Evolutionary conservation across 208 protist species (phyloP), one percentile per base, ranked within the genome.

Genomic region (Crithidia expoeki): DNA sequence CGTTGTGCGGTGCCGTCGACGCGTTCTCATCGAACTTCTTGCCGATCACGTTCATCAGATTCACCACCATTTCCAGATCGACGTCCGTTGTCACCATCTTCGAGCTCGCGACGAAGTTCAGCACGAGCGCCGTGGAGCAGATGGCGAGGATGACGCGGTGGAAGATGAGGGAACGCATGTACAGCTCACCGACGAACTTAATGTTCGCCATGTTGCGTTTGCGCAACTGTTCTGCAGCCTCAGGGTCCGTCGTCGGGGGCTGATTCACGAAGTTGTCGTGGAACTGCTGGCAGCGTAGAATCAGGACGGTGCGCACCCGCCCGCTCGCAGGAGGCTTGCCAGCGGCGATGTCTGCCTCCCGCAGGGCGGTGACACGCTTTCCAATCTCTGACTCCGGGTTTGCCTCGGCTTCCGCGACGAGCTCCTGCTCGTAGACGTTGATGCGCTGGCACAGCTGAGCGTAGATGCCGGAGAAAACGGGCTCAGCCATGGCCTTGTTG

Each of bases 151-250:
- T 87, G 68, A 95, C 85, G 34, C 76, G 81, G 47, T 86, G 82
- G 46, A 77, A 81, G 40, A 95, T 86, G 17, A 94, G 74, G 34
- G 63, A 74, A 40, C 84, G 80, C 58, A 92, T 80, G 79, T 93
- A 96, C 25, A 96, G 88, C 76, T 95, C 89, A 38, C 89, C 92
- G 34, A 94, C 85, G 70, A 96, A 96, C 66, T 94, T 94, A 73
- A 95, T 95, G 76, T 96, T 96, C 28, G 90, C 83, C 80, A 96
- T 90, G 72, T 95, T 94, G 16, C 82, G 81, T 64, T 90, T 89
- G 27, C 88, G 88, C 42, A 94, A 68, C 66, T 80, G 81, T 63
- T 95, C 86, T 36, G 77, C 76, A 28, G 77, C 75, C 40, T 93
- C 89, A 10, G 85, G 79, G 60, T 84, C 73, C 12, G 76, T 49